phyloP scores from a whole-genome alignment of 2,329 filamentous ascomycete species.

The Pleoardoris graminearum region DNA sequence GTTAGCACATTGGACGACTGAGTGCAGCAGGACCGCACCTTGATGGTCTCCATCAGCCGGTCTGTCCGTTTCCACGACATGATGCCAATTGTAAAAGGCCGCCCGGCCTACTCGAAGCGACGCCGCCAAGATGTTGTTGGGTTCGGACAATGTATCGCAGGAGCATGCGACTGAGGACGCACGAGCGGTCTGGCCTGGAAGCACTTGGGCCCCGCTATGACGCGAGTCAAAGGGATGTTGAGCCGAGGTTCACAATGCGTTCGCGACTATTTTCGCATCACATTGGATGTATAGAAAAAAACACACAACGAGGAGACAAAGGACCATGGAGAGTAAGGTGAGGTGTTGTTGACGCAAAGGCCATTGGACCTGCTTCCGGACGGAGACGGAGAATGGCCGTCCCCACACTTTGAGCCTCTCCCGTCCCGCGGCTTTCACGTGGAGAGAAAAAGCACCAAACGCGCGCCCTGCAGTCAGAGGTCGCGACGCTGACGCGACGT shows the following conservation, averaged over 20 bases:
- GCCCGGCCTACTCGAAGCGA: slow-evolving; percentile 34
- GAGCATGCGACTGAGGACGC: slow-evolving; percentile 11
- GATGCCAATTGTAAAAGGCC: slow-evolving; percentile 48
- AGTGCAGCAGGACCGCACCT: slow-evolving; percentile 42
- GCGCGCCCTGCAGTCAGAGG: not conserved
- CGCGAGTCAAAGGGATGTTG: slow-evolving; percentile 29
- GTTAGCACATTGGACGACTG: slow-evolving; percentile 25
- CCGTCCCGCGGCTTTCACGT: slow-evolving; percentile 28
- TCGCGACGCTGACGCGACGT: no score
- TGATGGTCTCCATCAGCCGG: slow-evolving; percentile 93
- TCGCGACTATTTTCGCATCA: slow-evolving; percentile 1
- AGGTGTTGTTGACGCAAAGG: slow-evolving; percentile 9
- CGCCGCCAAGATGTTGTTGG: slow-evolving; percentile 36
- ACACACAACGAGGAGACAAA: slow-evolving; percentile 2
- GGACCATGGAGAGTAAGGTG: slow-evolving; percentile 1
- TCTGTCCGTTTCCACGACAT: slow-evolving; percentile 96
- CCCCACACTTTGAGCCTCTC: slow-evolving; percentile 37
- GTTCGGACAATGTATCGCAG: not conserved
- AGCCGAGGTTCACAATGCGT: slow-evolving; percentile 33
- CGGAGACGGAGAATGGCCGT: slow-evolving; percentile 1
- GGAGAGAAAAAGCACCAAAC: slow-evolving; percentile 24
- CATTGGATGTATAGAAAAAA: not conserved
- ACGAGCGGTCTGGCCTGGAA: slow-evolving; percentile 16
- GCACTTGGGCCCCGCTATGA: slow-evolving; percentile 39
- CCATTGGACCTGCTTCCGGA: slow-evolving; percentile 17